A percentile compares a stretch with the other conserved stretches of the same genome.
phyloP scores from a whole-genome alignment of 495 filamentous ascomycete genomes.

The Staphylotrichum longicolle region DNA sequence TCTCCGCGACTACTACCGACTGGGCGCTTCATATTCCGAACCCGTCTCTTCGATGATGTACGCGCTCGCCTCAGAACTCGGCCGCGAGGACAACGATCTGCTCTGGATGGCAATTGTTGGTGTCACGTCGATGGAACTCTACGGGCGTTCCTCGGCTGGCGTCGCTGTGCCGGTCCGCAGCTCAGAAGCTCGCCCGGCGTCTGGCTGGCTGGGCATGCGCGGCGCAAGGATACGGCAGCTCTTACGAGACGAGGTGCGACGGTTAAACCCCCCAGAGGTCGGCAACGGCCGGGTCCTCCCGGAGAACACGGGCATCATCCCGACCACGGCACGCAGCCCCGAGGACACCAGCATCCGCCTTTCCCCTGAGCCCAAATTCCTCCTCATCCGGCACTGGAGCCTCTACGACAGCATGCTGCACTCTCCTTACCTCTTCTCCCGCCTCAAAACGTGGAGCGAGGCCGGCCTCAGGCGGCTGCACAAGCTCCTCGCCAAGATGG shows the following conservation, averaged over 20 bases:
- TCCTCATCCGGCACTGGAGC: slow-evolving; percentile 94
- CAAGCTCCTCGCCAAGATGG: slow-evolving; percentile 97
- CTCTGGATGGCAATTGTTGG: slow-evolving; percentile 94
- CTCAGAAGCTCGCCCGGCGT: slow-evolving; percentile 51
- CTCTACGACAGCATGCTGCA: slow-evolving; percentile 98
- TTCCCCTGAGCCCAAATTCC: slow-evolving; percentile 90
- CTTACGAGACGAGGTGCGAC: slow-evolving; percentile 88
- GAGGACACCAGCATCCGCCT: slow-evolving; percentile 90
- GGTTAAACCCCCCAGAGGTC: slow-evolving; percentile 81
- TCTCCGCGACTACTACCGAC: slow-evolving; percentile 74
- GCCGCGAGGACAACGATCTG: slow-evolving; percentile 93
- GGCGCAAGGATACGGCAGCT: slow-evolving; percentile 81
- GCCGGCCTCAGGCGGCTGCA: slow-evolving; percentile 85
- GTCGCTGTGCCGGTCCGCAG: slow-evolving; percentile 66
- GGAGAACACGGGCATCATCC: slow-evolving; percentile 74
- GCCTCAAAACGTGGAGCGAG: slow-evolving; percentile 93
- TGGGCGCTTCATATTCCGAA: slow-evolving; percentile 89
- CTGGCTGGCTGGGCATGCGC: slow-evolving; percentile 77
- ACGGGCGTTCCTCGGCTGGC: slow-evolving; percentile 78
- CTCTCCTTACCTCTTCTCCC: slow-evolving; percentile 88
- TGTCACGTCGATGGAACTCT: slow-evolving; percentile 85
- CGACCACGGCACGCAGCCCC: slow-evolving; percentile 80
- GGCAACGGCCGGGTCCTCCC: slow-evolving; percentile 44
- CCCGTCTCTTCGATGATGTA: slow-evolving; percentile 92
- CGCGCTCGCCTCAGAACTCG: slow-evolving; percentile 89